Conservation (phyloP, 331 rosid species). For the Arachis monticola region DNA sequence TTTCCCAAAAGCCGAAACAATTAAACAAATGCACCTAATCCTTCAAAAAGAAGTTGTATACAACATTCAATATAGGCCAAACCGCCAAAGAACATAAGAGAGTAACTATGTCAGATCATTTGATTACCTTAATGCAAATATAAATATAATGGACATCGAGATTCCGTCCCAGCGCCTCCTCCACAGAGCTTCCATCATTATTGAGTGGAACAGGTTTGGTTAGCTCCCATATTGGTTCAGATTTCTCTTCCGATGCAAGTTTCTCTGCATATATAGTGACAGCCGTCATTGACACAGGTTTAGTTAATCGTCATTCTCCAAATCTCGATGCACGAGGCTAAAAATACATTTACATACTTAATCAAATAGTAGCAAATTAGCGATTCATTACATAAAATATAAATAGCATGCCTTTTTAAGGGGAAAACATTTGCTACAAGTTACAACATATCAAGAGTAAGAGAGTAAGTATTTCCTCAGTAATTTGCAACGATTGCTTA, state of each 20-base stretch:
- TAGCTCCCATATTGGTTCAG: slow-evolving; percentile 73
- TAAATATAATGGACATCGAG: slow-evolving; percentile 81
- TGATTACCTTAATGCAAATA: slow-evolving; percentile 73
- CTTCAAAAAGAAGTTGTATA: slow-evolving; percentile 1
- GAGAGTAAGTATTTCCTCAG: slow-evolving; percentile 20
- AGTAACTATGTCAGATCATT: slow-evolving; percentile 11
- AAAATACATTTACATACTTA: not conserved
- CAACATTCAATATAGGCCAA: slow-evolving; percentile 15
- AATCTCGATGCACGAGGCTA: slow-evolving; percentile 13
- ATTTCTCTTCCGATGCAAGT: slow-evolving; percentile 55
- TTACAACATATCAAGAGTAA: not conserved
- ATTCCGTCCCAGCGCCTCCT: slow-evolving; percentile 64
- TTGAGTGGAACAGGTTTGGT: slow-evolving; percentile 71
- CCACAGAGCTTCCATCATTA: slow-evolving; percentile 65
- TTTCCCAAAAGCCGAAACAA: too few relatives aligned
- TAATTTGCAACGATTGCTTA: slow-evolving; percentile 14
- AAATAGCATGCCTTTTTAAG: slow-evolving; percentile 5
- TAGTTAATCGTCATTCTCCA: not conserved
- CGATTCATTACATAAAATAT: slow-evolving; percentile 14
- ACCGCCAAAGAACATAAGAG: not conserved
- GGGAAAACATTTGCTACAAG: not conserved
- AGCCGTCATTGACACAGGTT: not conserved
- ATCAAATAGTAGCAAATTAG: slow-evolving; percentile 6
- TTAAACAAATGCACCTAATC: not conserved
- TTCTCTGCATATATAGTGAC: slow-evolving; percentile 58